A percentile compares a stretch with the other conserved stretches of the same genome.
Evolutionary conservation across 2,329 filamentous ascomycete genomes (phyloP).

Genomic region (Colletotrichum aenigma): DNA sequence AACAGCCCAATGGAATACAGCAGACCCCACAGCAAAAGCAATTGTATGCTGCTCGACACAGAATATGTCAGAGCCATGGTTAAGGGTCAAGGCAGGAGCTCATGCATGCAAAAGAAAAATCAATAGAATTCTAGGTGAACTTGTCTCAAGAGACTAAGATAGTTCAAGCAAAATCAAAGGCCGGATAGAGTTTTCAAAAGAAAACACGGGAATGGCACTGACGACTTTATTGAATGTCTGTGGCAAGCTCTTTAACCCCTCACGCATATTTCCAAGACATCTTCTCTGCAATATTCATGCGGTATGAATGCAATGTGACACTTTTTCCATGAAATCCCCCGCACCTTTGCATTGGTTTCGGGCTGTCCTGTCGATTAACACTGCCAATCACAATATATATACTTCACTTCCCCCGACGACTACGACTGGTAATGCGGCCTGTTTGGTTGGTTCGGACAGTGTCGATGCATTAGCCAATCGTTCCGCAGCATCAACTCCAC

Average conservation of each 20-base stretch:
- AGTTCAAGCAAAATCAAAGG: background rate
- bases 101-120: background rate
- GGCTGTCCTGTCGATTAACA: background rate
- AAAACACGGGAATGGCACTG: background rate
- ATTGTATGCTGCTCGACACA: background rate
- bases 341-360: background rate
- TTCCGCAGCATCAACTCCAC: background rate
- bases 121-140: rapidly evolving
- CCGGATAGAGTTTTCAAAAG: background rate
- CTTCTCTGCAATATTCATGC: background rate
- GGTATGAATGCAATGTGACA: background rate
- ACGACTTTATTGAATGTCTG: background rate
- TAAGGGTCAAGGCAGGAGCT: background rate
- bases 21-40: background rate
- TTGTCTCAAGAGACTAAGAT: background rate
- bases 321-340: background rate
- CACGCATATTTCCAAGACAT: background rate
- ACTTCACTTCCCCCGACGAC: background rate
- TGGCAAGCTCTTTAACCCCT: background rate
- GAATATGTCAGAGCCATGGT: background rate
- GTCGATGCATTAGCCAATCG: background rate
- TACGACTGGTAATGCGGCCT: background rate
- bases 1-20: background rate
- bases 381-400: background rate
- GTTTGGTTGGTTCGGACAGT: background rate